A percentile compares a stretch with the other conserved stretches of the same genome.
Conservation (phyloP, 2,329 filamentous ascomycete species). For the Orbilia brochopaga region DNA sequence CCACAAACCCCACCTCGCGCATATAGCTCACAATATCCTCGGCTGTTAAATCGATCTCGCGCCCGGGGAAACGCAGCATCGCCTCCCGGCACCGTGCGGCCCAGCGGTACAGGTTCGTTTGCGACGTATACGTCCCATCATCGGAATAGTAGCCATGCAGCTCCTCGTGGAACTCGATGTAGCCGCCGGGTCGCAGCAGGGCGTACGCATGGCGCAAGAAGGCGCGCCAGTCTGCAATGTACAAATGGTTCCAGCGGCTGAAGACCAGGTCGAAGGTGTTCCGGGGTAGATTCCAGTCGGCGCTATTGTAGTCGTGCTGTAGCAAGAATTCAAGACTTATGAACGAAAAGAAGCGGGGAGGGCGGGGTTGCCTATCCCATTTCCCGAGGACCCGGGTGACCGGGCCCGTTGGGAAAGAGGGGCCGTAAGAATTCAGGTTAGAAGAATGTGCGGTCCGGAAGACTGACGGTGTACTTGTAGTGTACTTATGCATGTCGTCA, state of each 20-base stretch:
- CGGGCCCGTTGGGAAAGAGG: slow-evolving; percentile 34
- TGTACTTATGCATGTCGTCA: no score
- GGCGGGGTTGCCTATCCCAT: background rate
- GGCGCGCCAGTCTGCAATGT: slow-evolving; percentile 43
- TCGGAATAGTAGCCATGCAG: slow-evolving; percentile 46
- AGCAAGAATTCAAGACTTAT: slow-evolving; percentile 46
- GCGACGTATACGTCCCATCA: slow-evolving; percentile 43
- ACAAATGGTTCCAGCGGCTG: slow-evolving; percentile 49
- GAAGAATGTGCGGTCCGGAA: slow-evolving; percentile 13
- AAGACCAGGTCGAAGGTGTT: slow-evolving; percentile 48
- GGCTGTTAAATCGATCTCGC: slow-evolving; percentile 58
- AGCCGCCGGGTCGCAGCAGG: slow-evolving; percentile 66
- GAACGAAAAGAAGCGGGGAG: background rate
- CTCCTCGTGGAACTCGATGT: slow-evolving; percentile 64
- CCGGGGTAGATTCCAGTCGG: slow-evolving; percentile 47
- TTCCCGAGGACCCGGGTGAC: slow-evolving; percentile 37
- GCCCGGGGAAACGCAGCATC: slow-evolving; percentile 56
- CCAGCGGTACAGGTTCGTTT: slow-evolving; percentile 48
- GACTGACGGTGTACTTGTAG: no score
- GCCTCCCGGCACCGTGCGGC: slow-evolving; percentile 41
- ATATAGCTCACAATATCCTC: slow-evolving; percentile 56
- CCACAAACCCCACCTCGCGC: slow-evolving; percentile 56
- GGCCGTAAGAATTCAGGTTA: slow-evolving; percentile 11
- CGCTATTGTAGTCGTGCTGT: slow-evolving; percentile 43
- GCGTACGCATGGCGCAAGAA: slow-evolving; percentile 54